Conservation (phyloP, 73 alveolate species). For the Paramecium octaurelia region DNA sequence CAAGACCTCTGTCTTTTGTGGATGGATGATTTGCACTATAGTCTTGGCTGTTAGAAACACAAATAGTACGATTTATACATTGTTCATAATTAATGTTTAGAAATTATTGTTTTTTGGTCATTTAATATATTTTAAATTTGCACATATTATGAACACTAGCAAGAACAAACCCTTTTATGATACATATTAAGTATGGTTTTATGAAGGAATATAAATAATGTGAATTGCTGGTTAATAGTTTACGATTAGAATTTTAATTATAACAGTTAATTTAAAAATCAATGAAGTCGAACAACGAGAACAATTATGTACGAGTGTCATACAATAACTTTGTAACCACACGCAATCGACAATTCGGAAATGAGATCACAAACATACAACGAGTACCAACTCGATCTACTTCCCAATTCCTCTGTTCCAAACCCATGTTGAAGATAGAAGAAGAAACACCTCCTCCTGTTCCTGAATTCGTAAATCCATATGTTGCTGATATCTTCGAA, state of each 20-base stretch:
- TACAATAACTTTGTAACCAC: background rate
- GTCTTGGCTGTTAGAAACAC: background rate
- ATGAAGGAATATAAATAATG: background rate
- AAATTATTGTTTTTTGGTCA: background rate
- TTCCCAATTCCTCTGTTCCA: background rate
- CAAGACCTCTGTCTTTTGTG: background rate
- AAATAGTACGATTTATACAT: background rate
- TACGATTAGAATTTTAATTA: background rate
- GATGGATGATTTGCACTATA: background rate
- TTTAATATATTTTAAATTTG: background rate
- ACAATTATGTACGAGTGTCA: slow-evolving; percentile 12
- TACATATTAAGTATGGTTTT: background rate
- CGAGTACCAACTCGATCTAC: background rate
- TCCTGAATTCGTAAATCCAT: slow-evolving; percentile 19
- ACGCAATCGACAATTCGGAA: background rate
- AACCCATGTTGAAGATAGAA: background rate
- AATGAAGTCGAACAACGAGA: slow-evolving; percentile 11
- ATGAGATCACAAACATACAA: background rate
- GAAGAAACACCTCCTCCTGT: background rate
- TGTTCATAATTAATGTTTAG: background rate
- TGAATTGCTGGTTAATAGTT: background rate
- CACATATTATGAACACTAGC: background rate
- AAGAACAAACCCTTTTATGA: background rate
- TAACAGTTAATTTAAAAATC: background rate
- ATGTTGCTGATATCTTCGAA: slow-evolving; percentile 20